Conservation (phyloP, 176 grass and related monocot species). For the Oropetium thomaeum region DNA sequence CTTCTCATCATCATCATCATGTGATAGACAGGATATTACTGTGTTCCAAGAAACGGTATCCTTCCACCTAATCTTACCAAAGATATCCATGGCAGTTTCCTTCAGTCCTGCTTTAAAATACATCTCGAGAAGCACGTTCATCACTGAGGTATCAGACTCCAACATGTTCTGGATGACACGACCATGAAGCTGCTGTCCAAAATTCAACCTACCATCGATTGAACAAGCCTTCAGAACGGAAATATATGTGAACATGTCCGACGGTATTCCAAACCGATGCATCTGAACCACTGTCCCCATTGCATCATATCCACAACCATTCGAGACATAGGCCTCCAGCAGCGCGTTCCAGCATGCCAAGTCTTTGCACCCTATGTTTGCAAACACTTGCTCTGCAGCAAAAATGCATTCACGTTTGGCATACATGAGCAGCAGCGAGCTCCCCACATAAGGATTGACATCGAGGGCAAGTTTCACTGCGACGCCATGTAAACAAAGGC, state of each 20-base stretch:
- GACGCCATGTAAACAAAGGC: conserved; percentile 32
- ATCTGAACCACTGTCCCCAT: conserved; percentile 15
- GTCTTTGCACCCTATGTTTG: conserved; percentile 20
- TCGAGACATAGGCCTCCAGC: conserved; percentile 45
- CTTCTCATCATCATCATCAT: conserved; percentile 33
- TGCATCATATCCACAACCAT: conserved; percentile 5
- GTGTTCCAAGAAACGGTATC: conserved; percentile 66
- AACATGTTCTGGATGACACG: conserved; percentile 40
- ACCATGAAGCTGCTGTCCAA: conserved; percentile 31
- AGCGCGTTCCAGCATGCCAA: conserved; percentile 49
- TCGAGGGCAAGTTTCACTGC: conserved; percentile 36
- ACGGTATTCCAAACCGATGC: background rate
- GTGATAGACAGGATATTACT: conserved; percentile 26
- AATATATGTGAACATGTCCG: conserved; percentile 47
- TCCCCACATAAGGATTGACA: conserved; percentile 34
- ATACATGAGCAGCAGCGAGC: conserved; percentile 47
- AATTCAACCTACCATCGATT: background rate
- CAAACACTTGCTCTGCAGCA: conserved; percentile 32
- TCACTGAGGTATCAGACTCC: conserved; percentile 39
- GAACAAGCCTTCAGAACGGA: conserved; percentile 41
- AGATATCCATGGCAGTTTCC: conserved; percentile 27
- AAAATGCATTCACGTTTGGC: conserved; percentile 25
- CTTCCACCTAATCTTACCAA: conserved; percentile 31
- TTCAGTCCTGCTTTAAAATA: conserved; percentile 43
- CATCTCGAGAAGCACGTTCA: conserved; percentile 49